A percentile compares a stretch with the other conserved stretches of the same genome.
phyloP scores from a whole-genome alignment of 2,329 filamentous ascomycete genomes.

The Scedosporium dehoogii region DNA sequence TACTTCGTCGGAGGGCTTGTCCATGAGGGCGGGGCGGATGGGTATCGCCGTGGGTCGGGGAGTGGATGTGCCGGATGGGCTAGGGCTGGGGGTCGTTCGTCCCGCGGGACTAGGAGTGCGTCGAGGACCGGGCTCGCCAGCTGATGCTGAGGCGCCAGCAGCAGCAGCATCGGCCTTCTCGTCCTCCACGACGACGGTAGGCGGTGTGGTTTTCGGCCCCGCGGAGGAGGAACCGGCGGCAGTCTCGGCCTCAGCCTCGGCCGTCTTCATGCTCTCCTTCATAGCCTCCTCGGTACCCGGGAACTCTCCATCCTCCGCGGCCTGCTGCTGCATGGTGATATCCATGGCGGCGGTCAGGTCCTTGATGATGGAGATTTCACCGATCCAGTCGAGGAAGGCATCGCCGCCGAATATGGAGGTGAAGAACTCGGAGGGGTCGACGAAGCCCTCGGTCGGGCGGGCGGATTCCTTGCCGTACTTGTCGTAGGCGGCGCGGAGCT shows the following conservation, averaged over 20 bases:
- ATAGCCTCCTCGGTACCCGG: constrained; percentile 48
- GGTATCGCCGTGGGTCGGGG: constrained; percentile 47
- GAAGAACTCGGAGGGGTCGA: constrained; percentile 96
- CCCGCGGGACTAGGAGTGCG: constrained; percentile 19
- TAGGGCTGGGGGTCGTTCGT: constrained; percentile 14
- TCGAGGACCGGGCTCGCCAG: constrained; percentile 27
- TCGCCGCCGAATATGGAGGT: constrained; percentile 97
- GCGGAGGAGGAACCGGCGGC: constrained; percentile 18
- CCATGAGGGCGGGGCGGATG: constrained; percentile 77
- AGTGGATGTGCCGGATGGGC: constrained; percentile 27
- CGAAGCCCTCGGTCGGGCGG: constrained; percentile 83
- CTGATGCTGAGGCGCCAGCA: constrained; percentile 12
- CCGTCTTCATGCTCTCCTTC: constrained; percentile 41
- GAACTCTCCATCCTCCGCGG: constrained; percentile 36
- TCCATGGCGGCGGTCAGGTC: constrained; percentile 98
- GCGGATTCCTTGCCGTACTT: constrained; percentile 95
- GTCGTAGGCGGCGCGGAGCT: constrained; percentile 87
- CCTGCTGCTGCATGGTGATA: constrained; percentile 68
- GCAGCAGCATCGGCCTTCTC: constrained; percentile 17
- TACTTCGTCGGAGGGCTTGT: constrained; percentile 66
- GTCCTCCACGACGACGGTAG: constrained; percentile 28
- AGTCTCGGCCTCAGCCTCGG: constrained; percentile 19
- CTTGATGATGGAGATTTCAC: constrained; percentile 97
- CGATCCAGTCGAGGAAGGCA: constrained; percentile 91
- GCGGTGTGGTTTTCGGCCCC: constrained; percentile 16